A percentile compares a stretch with the other conserved stretches of the same genome.
Conservation (phyloP, 306 rosid species). For the Inga oerstediana region DNA sequence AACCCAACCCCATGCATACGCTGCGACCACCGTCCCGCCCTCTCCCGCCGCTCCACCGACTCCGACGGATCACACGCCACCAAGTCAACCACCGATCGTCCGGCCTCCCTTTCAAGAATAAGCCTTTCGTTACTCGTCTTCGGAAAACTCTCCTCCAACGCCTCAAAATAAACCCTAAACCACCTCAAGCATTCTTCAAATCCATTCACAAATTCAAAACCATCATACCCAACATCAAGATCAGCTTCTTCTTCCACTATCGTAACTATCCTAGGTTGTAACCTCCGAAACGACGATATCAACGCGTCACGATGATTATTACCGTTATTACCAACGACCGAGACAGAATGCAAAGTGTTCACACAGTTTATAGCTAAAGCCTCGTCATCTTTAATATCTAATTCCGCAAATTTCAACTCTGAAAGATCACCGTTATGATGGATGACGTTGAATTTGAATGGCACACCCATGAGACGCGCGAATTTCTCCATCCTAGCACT, state of each 20-base stretch:
- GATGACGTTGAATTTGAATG: constrained; percentile 74
- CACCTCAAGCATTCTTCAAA: constrained; percentile 83
- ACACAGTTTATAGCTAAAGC: constrained; percentile 81
- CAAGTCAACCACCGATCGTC: constrained; percentile 79
- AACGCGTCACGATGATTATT: constrained; percentile 56
- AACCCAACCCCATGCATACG: constrained; percentile 74
- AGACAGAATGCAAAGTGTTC: constrained; percentile 60
- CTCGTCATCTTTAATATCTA: constrained; percentile 70
- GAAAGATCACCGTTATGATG: constrained; percentile 78
- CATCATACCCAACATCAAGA: constrained; percentile 69
- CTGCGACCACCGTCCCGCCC: constrained; percentile 68
- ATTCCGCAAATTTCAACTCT: constrained; percentile 45
- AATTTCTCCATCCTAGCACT: constrained; percentile 85
- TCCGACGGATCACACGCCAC: constrained; percentile 62
- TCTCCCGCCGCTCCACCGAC: constrained; percentile 74
- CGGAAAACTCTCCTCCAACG: constrained; percentile 78
- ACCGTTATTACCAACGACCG: constrained; percentile 38
- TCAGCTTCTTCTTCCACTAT: constrained; percentile 94
- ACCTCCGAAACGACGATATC: constrained; percentile 47
- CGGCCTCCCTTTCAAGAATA: constrained; percentile 78
- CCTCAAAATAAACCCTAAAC: constrained; percentile 96
- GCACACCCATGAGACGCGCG: constrained; percentile 94
- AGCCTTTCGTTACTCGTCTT: constrained; percentile 72
- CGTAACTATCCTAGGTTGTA: constrained; percentile 74
- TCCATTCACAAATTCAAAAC: constrained; percentile 72